Base-by-base conservation (phyloP, 2,329 filamentous ascomycete genomes). In the Colletotrichum navitas region DNA sequence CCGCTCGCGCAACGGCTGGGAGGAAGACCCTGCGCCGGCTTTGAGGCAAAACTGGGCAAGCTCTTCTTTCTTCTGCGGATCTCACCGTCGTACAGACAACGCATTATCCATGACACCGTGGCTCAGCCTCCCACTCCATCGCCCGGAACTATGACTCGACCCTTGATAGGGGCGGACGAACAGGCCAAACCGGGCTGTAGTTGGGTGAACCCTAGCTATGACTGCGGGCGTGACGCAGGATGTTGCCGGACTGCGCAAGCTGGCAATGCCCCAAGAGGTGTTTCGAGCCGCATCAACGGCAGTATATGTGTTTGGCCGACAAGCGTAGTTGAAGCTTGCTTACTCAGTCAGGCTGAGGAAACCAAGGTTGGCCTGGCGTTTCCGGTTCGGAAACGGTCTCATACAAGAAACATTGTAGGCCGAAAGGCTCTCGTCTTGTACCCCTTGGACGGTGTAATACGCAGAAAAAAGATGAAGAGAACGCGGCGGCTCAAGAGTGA, bases 11-110 rank as follows among this genome's bases (percentile, higher is more conserved):
- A 51, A 54, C 24, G 47, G n/a, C 34, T 39, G 45, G 47, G 59
- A 36, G 32, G 36, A 36, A 16, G 14, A 7, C 34, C 34, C 54
- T 26, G 54, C 34, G 34, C 12, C n/a, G 12, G n/a, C 29, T 34
- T 41, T 26, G n/a, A 58, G n/a, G 55, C n/a, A 58, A 58, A 18
- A n/a, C n/a, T 11, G 36, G n/a, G 34, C n/a, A 36, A 14, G 5
- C 55, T 58, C 14, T 18, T 58, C 55, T 41, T 58, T 26, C 55
- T 58, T 45, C 41, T 47, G 60, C 69, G 55, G 60, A 72, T 66
- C 66, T 71, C 45, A 72, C 49, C 43, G 61, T 71, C 56, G 67
- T 47, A 72, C 70, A 63, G 14, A 62, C 34, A 56, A 45, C 49
- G 18, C 66, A 54, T 68, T 52, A 60, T 69, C 60, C 69, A 69